A percentile compares a stretch with the other conserved stretches of the same genome.
phyloP scores from a whole-genome alignment of 78 protist genomes.

The Dictyostelium purpureum region DNA sequence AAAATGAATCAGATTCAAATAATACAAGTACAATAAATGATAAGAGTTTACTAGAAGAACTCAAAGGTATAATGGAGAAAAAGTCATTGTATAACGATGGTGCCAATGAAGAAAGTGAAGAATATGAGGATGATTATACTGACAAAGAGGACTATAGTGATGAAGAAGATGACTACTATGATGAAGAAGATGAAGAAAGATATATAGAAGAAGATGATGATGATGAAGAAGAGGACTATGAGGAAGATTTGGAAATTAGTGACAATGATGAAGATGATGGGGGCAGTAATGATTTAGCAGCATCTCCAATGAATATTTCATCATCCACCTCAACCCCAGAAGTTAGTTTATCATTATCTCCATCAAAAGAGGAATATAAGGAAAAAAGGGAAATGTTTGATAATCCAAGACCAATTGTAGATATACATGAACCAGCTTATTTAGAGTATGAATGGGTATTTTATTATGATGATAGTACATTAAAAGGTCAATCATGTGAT shows the following conservation, averaged over 20 bases:
- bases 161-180: background rate
- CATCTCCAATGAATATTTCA: background rate
- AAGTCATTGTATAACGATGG: background rate
- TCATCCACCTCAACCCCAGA: background rate
- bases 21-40: background rate
- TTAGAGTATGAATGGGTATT: conserved; percentile 76
- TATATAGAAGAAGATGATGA: background rate
- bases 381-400: background rate
- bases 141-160: background rate
- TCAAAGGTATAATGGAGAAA: background rate
- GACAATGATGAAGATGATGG: background rate
- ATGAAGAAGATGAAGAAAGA: background rate
- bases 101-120: background rate
- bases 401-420: background rate
- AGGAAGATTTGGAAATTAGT: background rate
- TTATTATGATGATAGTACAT: conserved; percentile 69
- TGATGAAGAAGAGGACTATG: background rate
- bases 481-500: conserved; percentile 68
- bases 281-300: background rate
- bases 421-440: background rate
- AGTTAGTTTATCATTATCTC: background rate
- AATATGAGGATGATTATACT: background rate
- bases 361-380: background rate
- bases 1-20: background rate
- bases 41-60: background rate